Evolutionary conservation across 139 green algal genomes (phyloP), one percentile per base, ranked within the genome.

Genomic region (Microglena sp.): DNA sequence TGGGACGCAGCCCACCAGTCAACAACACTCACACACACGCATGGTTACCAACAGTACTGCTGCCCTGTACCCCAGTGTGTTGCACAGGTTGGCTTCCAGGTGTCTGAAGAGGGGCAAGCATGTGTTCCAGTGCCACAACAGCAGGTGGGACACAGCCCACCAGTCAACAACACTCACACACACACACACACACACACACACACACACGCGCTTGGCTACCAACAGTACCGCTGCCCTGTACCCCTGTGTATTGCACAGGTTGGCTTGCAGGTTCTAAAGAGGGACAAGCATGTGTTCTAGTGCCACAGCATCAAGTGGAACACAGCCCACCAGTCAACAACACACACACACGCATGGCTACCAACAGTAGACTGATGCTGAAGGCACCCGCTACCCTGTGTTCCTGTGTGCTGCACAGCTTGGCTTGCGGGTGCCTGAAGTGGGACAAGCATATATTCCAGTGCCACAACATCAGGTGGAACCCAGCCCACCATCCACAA

Each of bases 281-380:
- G 60, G 2, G 77, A 83, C n/a, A 59, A 56, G 4, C 62, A 66
- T 26, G 75, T 88, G 32, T 87, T 90, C 66, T 50, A 73, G 4
- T 90, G 83, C 63, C 82, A 87, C 66, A 62, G 69, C 33, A 66
- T 70, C 53, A 78, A 82, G 2, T 89, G 82, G 82, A 77, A 87
- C 66, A 81, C 82, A 15, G 87, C 80, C 36, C 79, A 70, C 34
- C 77, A 79, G 56, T 68, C 65, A n/a, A 58, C 30, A 30, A n/a
- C 28, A 6, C 46, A 24, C 46, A 22, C 15, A 6, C 15, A n/a
- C n/a, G n/a, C n/a, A n/a, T n/a, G n/a, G n/a, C n/a, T n/a, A n/a
- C n/a, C n/a, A n/a, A n/a, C n/a, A n/a, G n/a, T n/a, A n/a, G n/a
- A n/a, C n/a, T n/a, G n/a, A n/a, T n/a, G n/a, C n/a, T n/a, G n/a